Base-by-base conservation (phyloP, 805 yeast species). In the Kluyveromyces dobzhanskii region DNA sequence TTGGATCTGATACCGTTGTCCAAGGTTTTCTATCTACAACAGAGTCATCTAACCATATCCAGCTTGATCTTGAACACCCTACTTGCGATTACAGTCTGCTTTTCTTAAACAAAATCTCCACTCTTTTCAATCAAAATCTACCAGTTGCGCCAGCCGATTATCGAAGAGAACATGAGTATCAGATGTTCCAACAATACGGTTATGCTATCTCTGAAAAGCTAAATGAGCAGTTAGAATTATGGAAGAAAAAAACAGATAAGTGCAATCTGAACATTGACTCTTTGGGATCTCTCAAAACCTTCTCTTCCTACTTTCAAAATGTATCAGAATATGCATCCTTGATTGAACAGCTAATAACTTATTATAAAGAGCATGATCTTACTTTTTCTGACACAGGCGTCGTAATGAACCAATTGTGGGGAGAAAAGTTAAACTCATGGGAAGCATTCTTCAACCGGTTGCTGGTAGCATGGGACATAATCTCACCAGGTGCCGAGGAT, bases 381-480 rank as follows among this genome's bases (percentile, higher is more conserved):
- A 16, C 31, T 11, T 56, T 57, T 32, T 44, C 49, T 4, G 38
- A 45, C 4, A 28, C 52, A n/a, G 17, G 33, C 2, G 32, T 42
- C 3, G 13, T 48, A 4, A 50, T 50, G 3, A 32, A 35, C 2
- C 17, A 45, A 2, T 25, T 58, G 13, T 11, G 54, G 24, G 35
- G 44, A n/a, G 58, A 58, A 35, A 34, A 41, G 1, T 30, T 45
- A 5, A 32, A 33, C 14, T 42, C 47, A 18, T 32, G 52, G 21
- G 59, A 53, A 21, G 26, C 47, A 4, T 46, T 52, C 21, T 53
- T 51, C 34, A 54, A 43, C 36, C 54, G 50, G 34, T 30, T 58
- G 13, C 38, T 52, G 17, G 56, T 54, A 44, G 54, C 60, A 37
- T 58, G 62, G 63, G 54, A 45, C 23, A 38, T 45, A 4, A 45